Evolutionary conservation across 2,329 filamentous ascomycete genomes (phyloP).

Genomic region (Cadophora sp.): DNA sequence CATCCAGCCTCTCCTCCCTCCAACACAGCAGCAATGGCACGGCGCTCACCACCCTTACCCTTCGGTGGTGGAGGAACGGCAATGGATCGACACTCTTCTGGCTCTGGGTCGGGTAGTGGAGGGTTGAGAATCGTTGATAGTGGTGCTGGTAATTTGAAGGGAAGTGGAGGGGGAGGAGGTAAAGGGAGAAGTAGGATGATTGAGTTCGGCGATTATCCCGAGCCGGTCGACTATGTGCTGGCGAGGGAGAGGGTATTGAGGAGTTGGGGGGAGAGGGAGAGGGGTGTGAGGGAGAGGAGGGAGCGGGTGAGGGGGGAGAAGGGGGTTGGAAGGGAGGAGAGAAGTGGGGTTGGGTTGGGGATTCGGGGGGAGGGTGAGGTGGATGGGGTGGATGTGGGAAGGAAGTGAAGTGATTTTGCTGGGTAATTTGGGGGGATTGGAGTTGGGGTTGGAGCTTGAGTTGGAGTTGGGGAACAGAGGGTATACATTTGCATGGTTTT

Average conservation of each 20-base stretch:
- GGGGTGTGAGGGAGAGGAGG: constrained; percentile 16
- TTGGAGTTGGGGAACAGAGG: too few species aligned
- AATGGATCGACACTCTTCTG: not conserved
- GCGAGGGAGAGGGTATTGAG: constrained; percentile 31
- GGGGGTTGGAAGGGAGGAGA: not conserved
- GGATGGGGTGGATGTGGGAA: too few species aligned
- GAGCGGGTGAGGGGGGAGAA: constrained; percentile 4
- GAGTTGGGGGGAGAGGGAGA: constrained; percentile 26
- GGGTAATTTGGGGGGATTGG: too few species aligned
- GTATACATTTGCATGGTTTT: not conserved
- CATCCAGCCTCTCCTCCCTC: not conserved
- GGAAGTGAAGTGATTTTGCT: too few species aligned
- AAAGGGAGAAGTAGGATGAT: constrained; percentile 33
- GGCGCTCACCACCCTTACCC: too few species aligned
- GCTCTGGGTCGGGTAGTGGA: not conserved
- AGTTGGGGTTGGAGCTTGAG: too few species aligned
- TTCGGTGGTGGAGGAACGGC: not conserved
- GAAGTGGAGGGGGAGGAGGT: not conserved
- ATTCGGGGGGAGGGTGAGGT: not conserved
- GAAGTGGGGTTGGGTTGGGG: not conserved
- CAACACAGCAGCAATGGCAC: too few species aligned
- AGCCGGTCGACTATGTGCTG: constrained; percentile 29
- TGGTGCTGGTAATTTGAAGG: not conserved
- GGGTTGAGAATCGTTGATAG: not conserved
- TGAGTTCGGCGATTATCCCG: constrained; percentile 39